Conservation (phyloP, 2,329 filamentous ascomycete species). For the Pseudogymnoascus pannorum region DNA sequence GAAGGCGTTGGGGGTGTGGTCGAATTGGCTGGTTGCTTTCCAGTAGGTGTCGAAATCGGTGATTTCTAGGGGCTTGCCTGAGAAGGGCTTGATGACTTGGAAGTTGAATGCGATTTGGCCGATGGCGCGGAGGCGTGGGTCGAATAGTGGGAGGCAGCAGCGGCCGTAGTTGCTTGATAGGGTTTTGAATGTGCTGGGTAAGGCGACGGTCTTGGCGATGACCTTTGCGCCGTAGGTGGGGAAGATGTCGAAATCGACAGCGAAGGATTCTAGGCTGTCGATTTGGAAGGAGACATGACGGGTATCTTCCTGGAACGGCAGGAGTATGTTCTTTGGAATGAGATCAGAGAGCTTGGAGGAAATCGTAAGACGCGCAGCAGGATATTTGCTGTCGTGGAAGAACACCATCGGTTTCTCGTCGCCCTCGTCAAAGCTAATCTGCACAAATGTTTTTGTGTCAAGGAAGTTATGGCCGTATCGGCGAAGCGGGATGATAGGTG, state of each 20-base stretch:
- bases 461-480: slow-evolving; percentile 98
- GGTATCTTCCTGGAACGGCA: slow-evolving; percentile 94
- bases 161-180: slow-evolving; percentile 66
- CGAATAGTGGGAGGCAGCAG: slow-evolving; percentile 84
- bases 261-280: slow-evolving; percentile 85
- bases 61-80: slow-evolving; percentile 86
- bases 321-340: slow-evolving; percentile 89
- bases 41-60: slow-evolving; percentile 98
- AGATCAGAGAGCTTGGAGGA: slow-evolving; percentile 94
- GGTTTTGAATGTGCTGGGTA: slow-evolving; percentile 78
- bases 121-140: slow-evolving; percentile 83
- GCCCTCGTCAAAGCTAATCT: slow-evolving; percentile 79
- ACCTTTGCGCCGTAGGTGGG: slow-evolving; percentile 96
- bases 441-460: slow-evolving; percentile 92
- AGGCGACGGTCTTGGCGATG: slow-evolving; percentile 88
- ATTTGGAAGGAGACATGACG: slow-evolving; percentile 92
- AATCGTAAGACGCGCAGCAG: slow-evolving; percentile 87
- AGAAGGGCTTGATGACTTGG: slow-evolving; percentile 94
- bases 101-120: slow-evolving; percentile 91
- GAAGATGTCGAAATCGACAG: slow-evolving; percentile 95
- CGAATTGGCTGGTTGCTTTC: slow-evolving; percentile 93
- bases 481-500: slow-evolving; percentile 89
- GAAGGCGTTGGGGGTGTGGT: slow-evolving; percentile 75
- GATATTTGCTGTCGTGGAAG: slow-evolving; percentile 95
- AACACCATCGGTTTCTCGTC: slow-evolving; percentile 76